Conservation (phyloP, 257 asterid species). For the Scutellaria barbata region DNA sequence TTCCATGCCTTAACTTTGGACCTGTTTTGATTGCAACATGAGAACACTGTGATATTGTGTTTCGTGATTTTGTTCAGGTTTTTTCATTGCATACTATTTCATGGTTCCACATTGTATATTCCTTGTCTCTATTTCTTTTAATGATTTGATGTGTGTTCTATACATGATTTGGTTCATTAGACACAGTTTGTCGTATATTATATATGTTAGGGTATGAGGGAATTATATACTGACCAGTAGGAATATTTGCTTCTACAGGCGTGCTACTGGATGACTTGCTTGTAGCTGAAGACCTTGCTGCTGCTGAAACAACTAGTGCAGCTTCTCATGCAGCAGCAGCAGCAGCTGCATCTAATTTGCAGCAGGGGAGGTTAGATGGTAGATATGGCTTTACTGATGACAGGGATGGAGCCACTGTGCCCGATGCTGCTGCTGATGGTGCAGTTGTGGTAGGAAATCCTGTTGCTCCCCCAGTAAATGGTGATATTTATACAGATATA, state of each 20-base stretch:
- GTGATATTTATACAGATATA: conserved; percentile 87
- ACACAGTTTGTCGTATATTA: neutral
- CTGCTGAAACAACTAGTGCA: conserved; percentile 94
- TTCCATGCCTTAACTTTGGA: conserved; percentile 23
- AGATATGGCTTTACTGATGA: conserved; percentile 74
- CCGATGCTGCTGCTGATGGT: conserved; percentile 77
- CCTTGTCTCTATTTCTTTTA: conserved; percentile 3
- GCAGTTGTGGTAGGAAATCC: conserved; percentile 91
- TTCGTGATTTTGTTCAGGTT: conserved; percentile 14
- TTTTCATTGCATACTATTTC: neutral
- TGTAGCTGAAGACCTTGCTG: conserved; percentile 98
- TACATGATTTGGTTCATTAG: conserved; percentile 17
- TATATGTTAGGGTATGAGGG: conserved; percentile 18
- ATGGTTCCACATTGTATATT: conserved; percentile 9
- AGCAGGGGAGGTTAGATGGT: conserved; percentile 67
- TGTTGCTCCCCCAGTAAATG: conserved; percentile 93
- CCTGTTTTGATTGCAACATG: conserved; percentile 4
- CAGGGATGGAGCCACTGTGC: conserved; percentile 53
- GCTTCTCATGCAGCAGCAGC: conserved; percentile 99
- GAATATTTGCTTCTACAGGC: conserved; percentile 52
- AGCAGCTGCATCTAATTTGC: conserved; percentile 69
- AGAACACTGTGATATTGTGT: neutral
- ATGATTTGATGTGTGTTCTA: conserved; percentile 8
- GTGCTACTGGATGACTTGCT: conserved; percentile 92
- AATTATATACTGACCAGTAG: conserved; percentile 27